Conservation (phyloP, 495 filamentous ascomycete species). For the Neurospora sp. region DNA sequence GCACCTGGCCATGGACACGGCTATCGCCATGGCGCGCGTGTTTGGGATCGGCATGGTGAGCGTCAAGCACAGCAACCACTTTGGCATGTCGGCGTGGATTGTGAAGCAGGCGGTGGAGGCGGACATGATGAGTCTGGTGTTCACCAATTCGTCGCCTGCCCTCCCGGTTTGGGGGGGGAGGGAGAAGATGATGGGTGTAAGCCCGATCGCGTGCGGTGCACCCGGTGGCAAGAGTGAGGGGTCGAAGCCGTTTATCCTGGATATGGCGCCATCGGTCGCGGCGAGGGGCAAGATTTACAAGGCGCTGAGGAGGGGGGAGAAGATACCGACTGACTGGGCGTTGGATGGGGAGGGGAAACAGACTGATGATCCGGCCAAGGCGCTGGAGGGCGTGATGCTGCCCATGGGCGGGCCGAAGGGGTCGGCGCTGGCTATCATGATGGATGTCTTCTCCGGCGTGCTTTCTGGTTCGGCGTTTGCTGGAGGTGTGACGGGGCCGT, state of each 20-base stretch:
- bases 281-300: conserved; percentile 71
- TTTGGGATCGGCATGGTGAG: conserved; percentile 65
- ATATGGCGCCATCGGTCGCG: conserved; percentile 68
- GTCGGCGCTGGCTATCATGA: conserved; percentile 63
- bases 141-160: conserved; percentile 69
- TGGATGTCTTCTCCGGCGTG: conserved; percentile 77
- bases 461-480: conserved; percentile 60
- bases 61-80: conserved; percentile 69
- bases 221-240: conserved; percentile 41
- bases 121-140: conserved; percentile 65
- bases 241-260: conserved; percentile 51
- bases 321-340: conserved; percentile 66
- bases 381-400: conserved; percentile 63
- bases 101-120: conserved; percentile 64
- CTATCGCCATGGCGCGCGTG: conserved; percentile 51
- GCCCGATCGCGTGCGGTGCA: conserved; percentile 68
- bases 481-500: conserved; percentile 59
- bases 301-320: conserved; percentile 58
- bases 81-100: conserved; percentile 71
- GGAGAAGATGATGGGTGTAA: conserved; percentile 60
- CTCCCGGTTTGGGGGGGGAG: conserved; percentile 63
- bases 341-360: conserved; percentile 57
- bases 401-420: conserved; percentile 76
- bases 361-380: conserved; percentile 57
- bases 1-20: conserved; percentile 49